Evolutionary conservation across 257 asterid species (phyloP).

Genomic region (Lycium barbarum): DNA sequence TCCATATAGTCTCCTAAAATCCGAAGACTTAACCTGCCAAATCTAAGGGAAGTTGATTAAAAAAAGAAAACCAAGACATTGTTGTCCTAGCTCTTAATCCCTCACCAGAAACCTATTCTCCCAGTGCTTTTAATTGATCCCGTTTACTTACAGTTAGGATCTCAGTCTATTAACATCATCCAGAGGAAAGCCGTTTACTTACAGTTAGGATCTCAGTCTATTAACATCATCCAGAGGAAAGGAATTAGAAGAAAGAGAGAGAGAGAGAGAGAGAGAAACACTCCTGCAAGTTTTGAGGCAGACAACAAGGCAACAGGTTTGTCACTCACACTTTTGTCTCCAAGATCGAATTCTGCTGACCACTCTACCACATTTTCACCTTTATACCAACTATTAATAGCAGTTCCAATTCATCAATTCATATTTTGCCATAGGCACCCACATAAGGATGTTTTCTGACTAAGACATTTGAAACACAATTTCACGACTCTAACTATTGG

Average conservation of each 20-base stretch:
- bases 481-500: neutral
- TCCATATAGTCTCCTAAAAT: neutral
- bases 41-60: neutral
- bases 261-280: neutral
- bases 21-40: conserved; percentile 11
- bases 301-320: neutral
- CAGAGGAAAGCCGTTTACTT: conserved; percentile 22
- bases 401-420: neutral
- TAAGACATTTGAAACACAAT: neutral
- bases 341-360: neutral
- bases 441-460: conserved; percentile 1
- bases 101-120: neutral
- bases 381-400: conserved; percentile 10
- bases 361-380: conserved; percentile 16
- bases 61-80: neutral
- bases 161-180: conserved; percentile 2
- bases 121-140: conserved; percentile 14
- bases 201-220: neutral
- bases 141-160: conserved; percentile 12
- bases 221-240: conserved; percentile 17
- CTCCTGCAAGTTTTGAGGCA: neutral
- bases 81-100: neutral
- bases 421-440: conserved; percentile 10
- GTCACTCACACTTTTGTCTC: neutral
- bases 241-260: neutral